These are phyloP conservation scores for Ogataea kodamae DNA, from an alignment of 805 yeast species.

Conservation along the genomic window DNA sequence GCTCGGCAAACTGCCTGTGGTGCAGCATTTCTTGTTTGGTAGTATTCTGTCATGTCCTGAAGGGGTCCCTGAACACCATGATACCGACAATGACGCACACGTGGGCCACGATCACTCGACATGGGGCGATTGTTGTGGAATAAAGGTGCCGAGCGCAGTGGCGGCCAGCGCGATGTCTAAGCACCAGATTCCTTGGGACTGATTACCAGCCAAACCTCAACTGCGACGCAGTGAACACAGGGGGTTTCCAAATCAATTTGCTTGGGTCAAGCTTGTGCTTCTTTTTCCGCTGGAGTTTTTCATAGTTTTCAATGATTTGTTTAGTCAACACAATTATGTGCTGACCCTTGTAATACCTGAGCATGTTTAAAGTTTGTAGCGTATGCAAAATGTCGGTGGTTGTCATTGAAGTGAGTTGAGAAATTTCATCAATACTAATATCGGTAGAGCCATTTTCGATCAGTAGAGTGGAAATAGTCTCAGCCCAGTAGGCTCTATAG, in stretches of 20 bases:
- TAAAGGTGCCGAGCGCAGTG: slow-evolving; percentile 90
- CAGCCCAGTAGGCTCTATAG: slow-evolving; percentile 96
- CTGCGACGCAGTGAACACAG: slow-evolving; percentile 93
- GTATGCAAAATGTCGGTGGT: slow-evolving; percentile 95
- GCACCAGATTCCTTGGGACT: slow-evolving; percentile 66
- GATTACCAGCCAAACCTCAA: slow-evolving; percentile 88
- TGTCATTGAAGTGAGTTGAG: slow-evolving; percentile 86
- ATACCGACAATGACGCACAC: slow-evolving; percentile 27
- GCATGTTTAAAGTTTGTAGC: slow-evolving; percentile 82
- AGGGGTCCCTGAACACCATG: slow-evolving; percentile 42
- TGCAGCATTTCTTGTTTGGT: slow-evolving; percentile 93
- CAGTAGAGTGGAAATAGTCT: slow-evolving; percentile 70
- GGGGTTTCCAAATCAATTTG: slow-evolving; percentile 87
- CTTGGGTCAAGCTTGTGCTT: slow-evolving; percentile 72
- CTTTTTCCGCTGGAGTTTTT: slow-evolving; percentile 59
- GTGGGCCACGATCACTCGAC: slow-evolving; percentile 41
- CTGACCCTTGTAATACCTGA: slow-evolving; percentile 92
- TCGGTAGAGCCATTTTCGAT: slow-evolving; percentile 58
- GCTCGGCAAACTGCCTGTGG: slow-evolving; percentile 81
- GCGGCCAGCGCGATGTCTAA: slow-evolving; percentile 70
- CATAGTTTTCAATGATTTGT: slow-evolving; percentile 72
- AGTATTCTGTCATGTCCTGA: slow-evolving; percentile 65
- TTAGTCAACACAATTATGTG: slow-evolving; percentile 86
- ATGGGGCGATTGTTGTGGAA: slow-evolving; percentile 99
- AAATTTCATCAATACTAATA: slow-evolving; percentile 78